phyloP scores from a whole-genome alignment of 225 moss, liverwort and hornwort species.

The Sphagnum tenellum region DNA sequence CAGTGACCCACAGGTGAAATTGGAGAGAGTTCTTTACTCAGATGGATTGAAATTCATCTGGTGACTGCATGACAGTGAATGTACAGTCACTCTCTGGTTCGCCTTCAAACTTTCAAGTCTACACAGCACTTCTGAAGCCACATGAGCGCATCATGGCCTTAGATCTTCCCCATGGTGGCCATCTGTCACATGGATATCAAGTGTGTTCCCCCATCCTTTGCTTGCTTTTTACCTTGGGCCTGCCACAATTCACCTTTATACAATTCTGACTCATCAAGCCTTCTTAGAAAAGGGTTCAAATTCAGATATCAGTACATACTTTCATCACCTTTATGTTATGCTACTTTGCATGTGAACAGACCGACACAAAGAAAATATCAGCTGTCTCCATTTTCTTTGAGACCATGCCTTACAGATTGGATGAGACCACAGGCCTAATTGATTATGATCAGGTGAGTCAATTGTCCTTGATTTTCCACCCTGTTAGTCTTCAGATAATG shows the following conservation, averaged over 20 bases:
- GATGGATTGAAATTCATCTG: no score
- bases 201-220: constrained; percentile 8
- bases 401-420: constrained; percentile 84
- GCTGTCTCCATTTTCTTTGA: constrained; percentile 94
- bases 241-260: no score
- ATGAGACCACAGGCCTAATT: constrained; percentile 77
- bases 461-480: background rate
- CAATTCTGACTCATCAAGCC: no score
- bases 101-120: constrained; percentile 95
- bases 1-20: no score
- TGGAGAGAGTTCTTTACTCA: no score
- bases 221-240: no score
- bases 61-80: constrained; percentile 42
- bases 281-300: no score
- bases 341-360: constrained; percentile 35
- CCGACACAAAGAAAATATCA: constrained; percentile 95
- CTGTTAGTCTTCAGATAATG: background rate
- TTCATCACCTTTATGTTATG: no score
- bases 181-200: constrained; percentile 95
- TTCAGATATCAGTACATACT: no score
- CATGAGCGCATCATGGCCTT: constrained; percentile 98
- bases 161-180: constrained; percentile 95
- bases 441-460: constrained; percentile 58
- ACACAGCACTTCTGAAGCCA: constrained; percentile 89
- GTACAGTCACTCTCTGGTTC: constrained; percentile 94